Base-by-base conservation (phyloP, 192 early-diverging fungal species). In the Kickxella alabastrina region DNA sequence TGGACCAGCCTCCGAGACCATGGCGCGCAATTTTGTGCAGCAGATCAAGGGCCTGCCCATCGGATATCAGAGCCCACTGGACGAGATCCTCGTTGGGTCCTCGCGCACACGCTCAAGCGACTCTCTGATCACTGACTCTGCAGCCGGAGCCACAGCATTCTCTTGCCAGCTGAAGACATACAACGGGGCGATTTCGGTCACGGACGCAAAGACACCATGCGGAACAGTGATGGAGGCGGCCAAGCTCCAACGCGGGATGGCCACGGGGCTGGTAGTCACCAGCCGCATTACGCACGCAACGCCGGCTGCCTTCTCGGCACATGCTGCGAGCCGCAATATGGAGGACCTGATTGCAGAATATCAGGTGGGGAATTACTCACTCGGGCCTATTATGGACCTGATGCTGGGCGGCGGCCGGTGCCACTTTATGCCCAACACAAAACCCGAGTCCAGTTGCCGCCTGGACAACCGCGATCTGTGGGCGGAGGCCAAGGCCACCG, bases 111-210 rank as follows among this genome's bases (percentile, higher is more conserved):
- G 88, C 36, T 90, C 87, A 35, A 83, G 82, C 41, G 49, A 56
- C 69, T 88, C 86, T 32, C 70, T 96, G 23, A 82, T 99, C 5
- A 99, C 97, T 0, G 97, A 99, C 71, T 91, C 88, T 34, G 97
- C 97, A 9, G 94, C 97, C 21, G 97, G 95, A 8, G 97, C 95
- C 0, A 99, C 97, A 1, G 97, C 97, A 2, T 97, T 91, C 57
- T 80, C 92, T 13, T 97, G 95, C 64, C 85, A 76, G 12, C 60
- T 84, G 24, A 99, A 99, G 71, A 79, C 91, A 2, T 97, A 92
- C 74, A 99, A 99, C 67, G 88, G 87, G 26, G 97, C 90, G 10
- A 92, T 99, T 51, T 91, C 74, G 52, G 92, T 93, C 68, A 78
- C 27, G 7, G 48, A 48, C 10, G 82, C 87, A 58, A 78, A 84